phyloP scores from a whole-genome alignment of 1,284 basidiomycete species.

The Calocybe gambosa region DNA sequence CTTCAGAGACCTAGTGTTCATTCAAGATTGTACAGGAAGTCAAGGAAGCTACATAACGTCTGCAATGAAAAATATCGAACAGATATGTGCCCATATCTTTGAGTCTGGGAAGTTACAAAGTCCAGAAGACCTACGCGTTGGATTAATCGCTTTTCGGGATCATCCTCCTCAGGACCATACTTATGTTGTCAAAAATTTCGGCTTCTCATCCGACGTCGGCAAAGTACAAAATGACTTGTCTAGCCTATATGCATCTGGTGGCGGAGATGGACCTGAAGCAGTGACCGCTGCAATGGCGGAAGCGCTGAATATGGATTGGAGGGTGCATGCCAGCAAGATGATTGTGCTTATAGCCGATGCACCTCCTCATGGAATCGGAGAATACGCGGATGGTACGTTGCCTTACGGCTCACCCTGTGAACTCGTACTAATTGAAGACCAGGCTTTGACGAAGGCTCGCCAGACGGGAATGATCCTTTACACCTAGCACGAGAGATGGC shows the following conservation, averaged over 20 bases:
- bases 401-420: constrained; percentile 2
- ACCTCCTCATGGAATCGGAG: constrained; percentile 91
- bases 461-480: constrained; percentile 90
- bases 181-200: constrained; percentile 90
- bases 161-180: constrained; percentile 95
- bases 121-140: constrained; percentile 85
- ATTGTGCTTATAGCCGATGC: constrained; percentile 95
- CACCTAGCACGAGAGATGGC: constrained; percentile 89
- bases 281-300: constrained; percentile 93
- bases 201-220: constrained; percentile 88
- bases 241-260: constrained; percentile 85
- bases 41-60: constrained; percentile 81
- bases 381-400: constrained; percentile 82
- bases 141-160: constrained; percentile 87
- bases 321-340: constrained; percentile 88
- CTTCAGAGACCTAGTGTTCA: constrained; percentile 77
- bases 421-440: constrained; percentile 8
- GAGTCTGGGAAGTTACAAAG: constrained; percentile 87
- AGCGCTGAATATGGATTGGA: constrained; percentile 87
- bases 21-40: constrained; percentile 90
- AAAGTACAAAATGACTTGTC: constrained; percentile 85
- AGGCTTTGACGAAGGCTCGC: constrained; percentile 90
- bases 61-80: constrained; percentile 97
- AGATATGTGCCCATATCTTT: constrained; percentile 95
- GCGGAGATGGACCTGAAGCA: constrained; percentile 97